Evolutionary conservation across 371 early-diverging fungal genomes (phyloP), one percentile per base, ranked within the genome.

Genomic region (Mucor indicus): DNA sequence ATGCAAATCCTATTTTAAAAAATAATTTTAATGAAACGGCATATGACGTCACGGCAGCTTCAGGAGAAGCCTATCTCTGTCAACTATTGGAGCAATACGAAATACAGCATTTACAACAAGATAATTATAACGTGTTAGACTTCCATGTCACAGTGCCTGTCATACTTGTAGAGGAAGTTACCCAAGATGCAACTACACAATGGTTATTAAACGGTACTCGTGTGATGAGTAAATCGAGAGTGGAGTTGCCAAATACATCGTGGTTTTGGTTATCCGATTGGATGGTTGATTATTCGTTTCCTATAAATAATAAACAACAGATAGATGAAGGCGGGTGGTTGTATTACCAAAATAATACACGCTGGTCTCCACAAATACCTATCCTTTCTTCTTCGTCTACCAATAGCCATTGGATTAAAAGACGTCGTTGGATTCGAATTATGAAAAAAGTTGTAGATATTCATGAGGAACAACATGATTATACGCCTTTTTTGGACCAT

Each of bases 211-310:
- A 31, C 16, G 44, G 17, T 2, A 13, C 19, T 15, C 17, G 16
- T 12, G 72, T 20, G 21, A 39, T 15, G 20, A 50, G 48, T 16
- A 60, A 46, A 32, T 45, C 48, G 1, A 47, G 38, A 12, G 63
- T 22, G 17, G 27, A 17, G 35, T 41, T 37, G 35, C 54, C 40
- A 44, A 51, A 68, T 23, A 53, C 69, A 7, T 61, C 70, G 2
- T 89, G 87, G 87, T 87, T 81, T 53, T 89, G 89, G 89, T 31
- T 86, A 36, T 78, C 81, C 4, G 89, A 86, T 15, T 89, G 89
- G 89, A 57, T 66, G 3, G 44, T 85, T 5, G 87, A 87, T 53
- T 45, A 56, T 20, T 60, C 67, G 1, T 72, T 79, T 51, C 81
- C 83, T n/a, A n/a, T n/a, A n/a, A n/a, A n/a, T n/a, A n/a, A n/a